A percentile compares a stretch with the other conserved stretches of the same genome.
phyloP scores from a whole-genome alignment of 1,284 basidiomycete genomes.

The Ceratobasidium sp. region DNA sequence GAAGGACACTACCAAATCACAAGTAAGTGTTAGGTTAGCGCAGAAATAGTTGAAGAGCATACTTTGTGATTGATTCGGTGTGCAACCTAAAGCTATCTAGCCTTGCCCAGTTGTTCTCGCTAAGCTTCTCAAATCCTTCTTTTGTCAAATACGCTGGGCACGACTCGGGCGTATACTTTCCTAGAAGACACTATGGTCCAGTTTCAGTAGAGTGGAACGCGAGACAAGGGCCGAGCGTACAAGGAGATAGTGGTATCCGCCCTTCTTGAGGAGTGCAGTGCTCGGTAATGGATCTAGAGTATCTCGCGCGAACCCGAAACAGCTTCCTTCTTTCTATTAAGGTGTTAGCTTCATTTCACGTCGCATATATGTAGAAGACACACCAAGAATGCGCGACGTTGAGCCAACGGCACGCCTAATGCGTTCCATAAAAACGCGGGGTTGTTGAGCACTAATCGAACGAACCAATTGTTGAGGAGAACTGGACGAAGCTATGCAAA shows the following conservation, averaged over 20 bases:
- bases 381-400: slow-evolving; percentile 71
- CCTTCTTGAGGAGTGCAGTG: slow-evolving; percentile 66
- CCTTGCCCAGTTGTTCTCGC: slow-evolving; percentile 64
- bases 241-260: slow-evolving; percentile 78
- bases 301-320: slow-evolving; percentile 56
- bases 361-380: neutral
- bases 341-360: neutral
- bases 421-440: slow-evolving; percentile 84
- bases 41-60: slow-evolving; percentile 54
- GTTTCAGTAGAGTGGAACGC: neutral
- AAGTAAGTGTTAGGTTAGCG: neutral
- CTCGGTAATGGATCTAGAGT: slow-evolving; percentile 75
- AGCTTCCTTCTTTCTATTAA: slow-evolving; percentile 41
- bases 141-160: slow-evolving; percentile 82
- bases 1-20: slow-evolving; percentile 64
- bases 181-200: slow-evolving; percentile 66
- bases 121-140: slow-evolving; percentile 72
- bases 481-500: slow-evolving; percentile 68
- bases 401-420: slow-evolving; percentile 82
- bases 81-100: slow-evolving; percentile 80
- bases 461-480: slow-evolving; percentile 71
- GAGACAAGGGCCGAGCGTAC: slow-evolving; percentile 55
- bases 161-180: slow-evolving; percentile 74
- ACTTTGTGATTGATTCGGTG: slow-evolving; percentile 84
- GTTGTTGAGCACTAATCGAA: slow-evolving; percentile 73